Evolutionary conservation across 2,329 filamentous ascomycete genomes (phyloP), one percentile per base, ranked within the genome.

Genomic region (Allantophomopsis lycopodina): DNA sequence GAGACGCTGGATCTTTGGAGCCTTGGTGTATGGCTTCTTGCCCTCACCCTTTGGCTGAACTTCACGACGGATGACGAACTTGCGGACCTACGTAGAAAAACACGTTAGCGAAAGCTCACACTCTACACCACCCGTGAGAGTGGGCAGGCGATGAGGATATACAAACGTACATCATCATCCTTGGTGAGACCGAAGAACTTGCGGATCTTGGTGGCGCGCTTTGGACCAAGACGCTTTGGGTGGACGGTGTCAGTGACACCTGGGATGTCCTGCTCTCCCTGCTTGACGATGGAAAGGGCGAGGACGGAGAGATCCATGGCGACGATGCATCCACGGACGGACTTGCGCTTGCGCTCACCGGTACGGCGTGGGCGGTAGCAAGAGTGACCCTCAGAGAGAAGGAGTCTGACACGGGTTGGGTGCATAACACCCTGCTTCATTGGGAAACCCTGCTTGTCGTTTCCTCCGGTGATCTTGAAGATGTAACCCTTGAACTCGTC

Each of bases 361-460:
- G 82, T 84, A 65, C 91, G 88, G 71, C 91, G 89, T 64, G 89
- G 79, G 64, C 91, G 89, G 82, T 96, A 98, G 85, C 91, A 98
- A 58, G 86, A 91, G 84, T 96, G 91, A 66, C 91, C 91, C 42
- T 94, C 87, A 64, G 82, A 64, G 63, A 98, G 86, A 60, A 98
- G 83, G 55, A 98, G 87, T 57, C 85, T 83, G 71, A 95, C 91
- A 91, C 91, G 91, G 66, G 85, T 91, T 60, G 91, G 88, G 69
- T 94, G 84, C 78, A 98, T 89, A 66, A 94, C 84, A 77, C 91
- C 91, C 82, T 98, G 93, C 87, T 98, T 98, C 91, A 98, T 98
- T 58, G 91, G 91, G 80, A 98, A 98, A 75, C 91, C 91, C 78
- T 98, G 93, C 86, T 98, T 98, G 84, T 98, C 91, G 83, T 98